Evolutionary conservation across 1,284 basidiomycete species (phyloP).

Genomic region (Puccinia horiana): DNA sequence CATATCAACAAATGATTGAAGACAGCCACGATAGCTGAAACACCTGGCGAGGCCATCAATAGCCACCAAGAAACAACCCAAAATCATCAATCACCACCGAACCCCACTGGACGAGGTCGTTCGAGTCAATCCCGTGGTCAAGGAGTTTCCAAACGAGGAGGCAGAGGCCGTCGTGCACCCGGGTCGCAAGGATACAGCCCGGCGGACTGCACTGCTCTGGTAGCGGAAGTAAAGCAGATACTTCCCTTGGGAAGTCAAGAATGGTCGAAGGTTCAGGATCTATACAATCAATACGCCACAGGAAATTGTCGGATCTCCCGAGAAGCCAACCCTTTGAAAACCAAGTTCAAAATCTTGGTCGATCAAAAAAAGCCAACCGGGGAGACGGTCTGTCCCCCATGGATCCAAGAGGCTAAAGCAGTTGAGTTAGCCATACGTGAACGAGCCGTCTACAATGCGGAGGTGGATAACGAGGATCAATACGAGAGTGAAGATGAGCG

Average conservation of each 20-base stretch:
- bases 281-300: not conserved
- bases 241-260: not conserved
- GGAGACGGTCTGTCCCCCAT: not conserved
- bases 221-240: not conserved
- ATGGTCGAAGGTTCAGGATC: not conserved
- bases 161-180: too few species aligned
- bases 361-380: not conserved
- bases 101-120: too few species aligned
- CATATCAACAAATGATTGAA: too few species aligned
- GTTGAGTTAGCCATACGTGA: not conserved
- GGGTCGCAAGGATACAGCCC: too few species aligned
- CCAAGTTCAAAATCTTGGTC: not conserved
- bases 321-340: not conserved
- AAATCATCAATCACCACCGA: too few species aligned
- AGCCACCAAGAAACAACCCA: too few species aligned
- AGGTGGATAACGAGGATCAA: not conserved
- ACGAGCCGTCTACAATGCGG: not conserved
- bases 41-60: too few species aligned
- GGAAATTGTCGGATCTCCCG: not conserved
- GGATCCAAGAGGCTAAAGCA: not conserved
- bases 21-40: too few species aligned
- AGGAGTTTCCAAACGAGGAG: too few species aligned
- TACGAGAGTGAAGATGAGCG: not conserved
- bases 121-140: too few species aligned
- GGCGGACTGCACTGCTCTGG: not conserved